A percentile compares a stretch with the other conserved stretches of the same genome.
phyloP scores from a whole-genome alignment of 257 asterid genomes.

The Solanum pinnatisectum region DNA sequence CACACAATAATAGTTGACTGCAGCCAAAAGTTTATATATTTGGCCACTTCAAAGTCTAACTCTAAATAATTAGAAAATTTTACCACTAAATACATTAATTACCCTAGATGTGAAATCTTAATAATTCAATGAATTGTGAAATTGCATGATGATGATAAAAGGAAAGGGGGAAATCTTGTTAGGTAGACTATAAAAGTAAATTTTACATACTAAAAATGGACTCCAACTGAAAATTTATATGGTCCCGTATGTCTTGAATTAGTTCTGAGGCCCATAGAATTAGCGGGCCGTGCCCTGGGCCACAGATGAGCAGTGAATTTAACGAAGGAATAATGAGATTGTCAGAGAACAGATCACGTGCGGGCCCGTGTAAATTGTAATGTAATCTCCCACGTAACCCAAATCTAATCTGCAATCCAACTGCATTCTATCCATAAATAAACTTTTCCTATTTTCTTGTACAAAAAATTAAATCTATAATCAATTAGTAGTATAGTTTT shows the following conservation, averaged over 20 bases:
- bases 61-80: too few relatives aligned
- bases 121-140: too few relatives aligned
- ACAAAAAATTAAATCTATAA: too few relatives aligned
- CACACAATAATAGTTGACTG: background rate
- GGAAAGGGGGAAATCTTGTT: background rate
- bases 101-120: too few relatives aligned
- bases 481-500: too few relatives aligned
- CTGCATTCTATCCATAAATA: background rate
- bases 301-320: background rate
- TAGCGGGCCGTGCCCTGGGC: background rate
- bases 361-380: background rate
- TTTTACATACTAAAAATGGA: too few relatives aligned
- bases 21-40: background rate
- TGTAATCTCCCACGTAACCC: conserved; percentile 5
- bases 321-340: background rate
- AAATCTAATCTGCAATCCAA: conserved; percentile 4
- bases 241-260: background rate
- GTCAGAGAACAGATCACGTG: background rate
- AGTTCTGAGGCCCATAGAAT: background rate
- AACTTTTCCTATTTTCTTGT: background rate
- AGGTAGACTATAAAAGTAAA: too few relatives aligned
- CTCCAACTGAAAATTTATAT: background rate
- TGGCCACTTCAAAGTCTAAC: background rate
- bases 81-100: background rate
- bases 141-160: background rate